Evolutionary conservation across 2,329 filamentous ascomycete species (phyloP).

Genomic region (Sclerotinia borealis): DNA sequence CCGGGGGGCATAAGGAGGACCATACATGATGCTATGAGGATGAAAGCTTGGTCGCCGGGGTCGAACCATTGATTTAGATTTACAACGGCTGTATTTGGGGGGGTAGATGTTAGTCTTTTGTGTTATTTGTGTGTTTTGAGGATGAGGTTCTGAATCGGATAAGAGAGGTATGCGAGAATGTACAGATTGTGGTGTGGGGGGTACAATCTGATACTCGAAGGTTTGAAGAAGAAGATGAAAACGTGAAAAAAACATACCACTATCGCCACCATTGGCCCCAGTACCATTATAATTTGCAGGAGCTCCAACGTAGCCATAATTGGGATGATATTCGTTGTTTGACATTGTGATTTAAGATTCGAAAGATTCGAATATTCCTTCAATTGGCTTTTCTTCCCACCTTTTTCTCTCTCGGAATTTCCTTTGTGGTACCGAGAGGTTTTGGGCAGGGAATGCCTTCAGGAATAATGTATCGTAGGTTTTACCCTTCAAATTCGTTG

Average conservation of each 20-base stretch:
- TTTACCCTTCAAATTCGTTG: not conserved
- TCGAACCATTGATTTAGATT: constrained; percentile 97
- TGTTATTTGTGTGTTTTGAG: not conserved
- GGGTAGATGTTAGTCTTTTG: constrained; percentile 6
- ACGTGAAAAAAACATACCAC: constrained; percentile 26
- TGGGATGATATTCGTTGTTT: constrained; percentile 21
- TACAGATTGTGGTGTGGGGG: not conserved
- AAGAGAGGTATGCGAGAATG: not conserved
- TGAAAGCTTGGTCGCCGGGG: constrained; percentile 88
- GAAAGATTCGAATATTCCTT: not conserved
- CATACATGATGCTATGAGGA: constrained; percentile 84
- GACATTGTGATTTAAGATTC: not conserved
- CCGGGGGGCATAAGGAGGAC: constrained; percentile 95
- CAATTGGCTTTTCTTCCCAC: not conserved
- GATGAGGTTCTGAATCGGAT: not conserved
- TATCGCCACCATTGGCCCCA: constrained; percentile 33
- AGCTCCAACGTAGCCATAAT: constrained; percentile 51
- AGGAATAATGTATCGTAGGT: not conserved
- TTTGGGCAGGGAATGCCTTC: not conserved
- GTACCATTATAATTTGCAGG: constrained; percentile 59
- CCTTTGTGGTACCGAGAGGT: not conserved
- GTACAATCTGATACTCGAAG: not conserved
- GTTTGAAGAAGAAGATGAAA: not conserved
- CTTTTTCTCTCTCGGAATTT: not conserved
- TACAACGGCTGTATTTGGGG: constrained; percentile 53